Conservation (phyloP, 225 moss, liverwort and hornwort species). For the Ulota crispa region DNA sequence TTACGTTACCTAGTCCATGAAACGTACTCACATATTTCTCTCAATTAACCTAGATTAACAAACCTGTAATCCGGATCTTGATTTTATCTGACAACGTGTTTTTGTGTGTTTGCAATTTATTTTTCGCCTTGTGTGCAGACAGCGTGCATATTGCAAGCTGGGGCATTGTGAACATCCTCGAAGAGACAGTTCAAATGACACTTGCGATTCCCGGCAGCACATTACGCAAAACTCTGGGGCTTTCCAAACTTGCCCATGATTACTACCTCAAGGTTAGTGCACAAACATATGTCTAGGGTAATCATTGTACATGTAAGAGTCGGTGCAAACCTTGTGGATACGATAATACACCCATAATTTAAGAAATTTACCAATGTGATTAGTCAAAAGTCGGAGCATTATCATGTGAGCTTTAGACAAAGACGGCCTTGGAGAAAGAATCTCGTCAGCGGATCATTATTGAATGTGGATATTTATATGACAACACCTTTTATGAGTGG, state of each 20-base stretch:
- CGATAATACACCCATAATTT: not conserved
- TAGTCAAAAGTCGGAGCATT: not conserved
- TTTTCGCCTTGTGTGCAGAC: constrained; percentile 40
- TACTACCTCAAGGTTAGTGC: constrained; percentile 80
- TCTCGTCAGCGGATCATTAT: not conserved
- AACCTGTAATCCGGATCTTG: not conserved
- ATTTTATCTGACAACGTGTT: not conserved
- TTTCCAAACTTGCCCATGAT: constrained; percentile 64
- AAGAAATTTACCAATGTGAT: not conserved
- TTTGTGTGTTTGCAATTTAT: not conserved
- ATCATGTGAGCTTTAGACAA: too few species aligned
- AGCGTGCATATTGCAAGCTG: constrained; percentile 87
- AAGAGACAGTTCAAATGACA: constrained; percentile 78
- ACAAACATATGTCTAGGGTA: not conserved
- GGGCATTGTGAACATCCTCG: constrained; percentile 63
- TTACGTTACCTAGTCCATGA: not conserved
- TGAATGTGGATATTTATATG: not conserved
- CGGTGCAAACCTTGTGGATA: not conserved
- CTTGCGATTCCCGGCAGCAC: constrained; percentile 84
- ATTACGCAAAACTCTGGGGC: constrained; percentile 68
- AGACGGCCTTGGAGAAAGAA: not conserved
- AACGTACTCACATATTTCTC: not conserved
- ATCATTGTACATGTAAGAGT: not conserved
- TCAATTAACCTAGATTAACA: not conserved
- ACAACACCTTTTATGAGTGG: not conserved